Evolutionary conservation across 2,329 filamentous ascomycete genomes (phyloP).

Genomic region (Alternaria triticimaculans): DNA sequence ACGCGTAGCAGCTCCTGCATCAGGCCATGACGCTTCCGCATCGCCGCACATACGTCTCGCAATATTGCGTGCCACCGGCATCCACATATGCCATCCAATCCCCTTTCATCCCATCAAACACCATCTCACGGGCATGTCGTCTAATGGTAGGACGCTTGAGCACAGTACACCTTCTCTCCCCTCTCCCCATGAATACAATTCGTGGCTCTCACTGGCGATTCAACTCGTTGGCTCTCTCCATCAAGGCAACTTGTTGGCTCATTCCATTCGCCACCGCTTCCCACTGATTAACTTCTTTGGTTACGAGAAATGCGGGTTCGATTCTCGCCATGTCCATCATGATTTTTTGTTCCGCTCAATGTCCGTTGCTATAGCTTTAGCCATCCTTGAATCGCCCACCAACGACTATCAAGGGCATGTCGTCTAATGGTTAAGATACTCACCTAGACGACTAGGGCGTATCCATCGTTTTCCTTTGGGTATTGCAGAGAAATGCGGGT

Average conservation of each 20-base stretch:
- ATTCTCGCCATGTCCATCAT: background rate
- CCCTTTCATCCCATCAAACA: background rate
- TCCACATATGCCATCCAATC: background rate
- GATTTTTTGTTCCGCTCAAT: background rate
- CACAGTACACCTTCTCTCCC: background rate
- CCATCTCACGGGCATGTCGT: background rate
- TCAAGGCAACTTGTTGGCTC: background rate
- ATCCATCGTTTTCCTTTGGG: too few relatives aligned
- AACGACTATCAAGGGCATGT: background rate
- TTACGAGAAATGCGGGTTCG: background rate
- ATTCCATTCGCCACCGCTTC: background rate
- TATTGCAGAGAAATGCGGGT: background rate
- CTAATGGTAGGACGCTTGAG: background rate
- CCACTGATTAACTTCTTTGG: background rate
- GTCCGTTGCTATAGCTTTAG: background rate
- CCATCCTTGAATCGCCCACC: background rate
- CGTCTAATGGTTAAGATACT: background rate
- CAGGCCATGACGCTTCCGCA: background rate
- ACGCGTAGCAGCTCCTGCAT: background rate
- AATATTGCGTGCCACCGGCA: background rate
- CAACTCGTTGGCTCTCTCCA: background rate
- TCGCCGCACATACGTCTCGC: background rate
- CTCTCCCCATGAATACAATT: background rate
- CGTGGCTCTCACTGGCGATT: background rate
- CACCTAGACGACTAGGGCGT: background rate